These are phyloP conservation scores for Colletotrichum sp. DNA, from an alignment of 2,329 filamentous ascomycete genomes.

Conservation along the genomic window DNA sequence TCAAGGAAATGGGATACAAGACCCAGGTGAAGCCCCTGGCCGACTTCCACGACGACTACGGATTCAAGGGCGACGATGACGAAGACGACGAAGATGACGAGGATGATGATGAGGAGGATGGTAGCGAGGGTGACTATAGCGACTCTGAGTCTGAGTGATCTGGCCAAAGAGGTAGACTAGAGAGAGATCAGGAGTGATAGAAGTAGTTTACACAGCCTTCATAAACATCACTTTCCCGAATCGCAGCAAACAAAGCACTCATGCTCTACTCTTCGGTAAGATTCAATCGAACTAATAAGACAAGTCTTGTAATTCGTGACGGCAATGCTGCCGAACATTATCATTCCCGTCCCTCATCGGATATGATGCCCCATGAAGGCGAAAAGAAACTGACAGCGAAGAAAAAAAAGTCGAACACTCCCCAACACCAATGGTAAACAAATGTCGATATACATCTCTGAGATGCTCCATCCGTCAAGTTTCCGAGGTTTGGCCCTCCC, in stretches of 20 bases:
- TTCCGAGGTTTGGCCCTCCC: neutral
- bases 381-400: neutral
- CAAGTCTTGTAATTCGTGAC: neutral
- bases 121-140: constrained; percentile 44
- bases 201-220: neutral
- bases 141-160: constrained; percentile 34
- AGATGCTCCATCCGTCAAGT: neutral
- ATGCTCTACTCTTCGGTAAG: neutral
- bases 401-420: neutral
- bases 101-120: constrained; percentile 63
- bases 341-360: neutral
- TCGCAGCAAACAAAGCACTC: neutral
- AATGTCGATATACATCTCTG: neutral
- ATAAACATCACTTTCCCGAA: neutral
- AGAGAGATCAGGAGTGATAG: neutral
- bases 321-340: neutral
- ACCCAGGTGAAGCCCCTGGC: constrained; percentile 75
- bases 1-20: constrained; percentile 79
- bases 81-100: constrained; percentile 61
- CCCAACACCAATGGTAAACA: neutral
- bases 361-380: neutral
- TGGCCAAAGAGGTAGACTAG: constrained; percentile 5
- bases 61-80: constrained; percentile 68
- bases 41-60: constrained; percentile 90
- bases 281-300: neutral